A percentile compares a stretch with the other conserved stretches of the same genome.
Evolutionary conservation across 768 basidiomycete genomes (phyloP).

Genomic region (Tylopilus felleus): DNA sequence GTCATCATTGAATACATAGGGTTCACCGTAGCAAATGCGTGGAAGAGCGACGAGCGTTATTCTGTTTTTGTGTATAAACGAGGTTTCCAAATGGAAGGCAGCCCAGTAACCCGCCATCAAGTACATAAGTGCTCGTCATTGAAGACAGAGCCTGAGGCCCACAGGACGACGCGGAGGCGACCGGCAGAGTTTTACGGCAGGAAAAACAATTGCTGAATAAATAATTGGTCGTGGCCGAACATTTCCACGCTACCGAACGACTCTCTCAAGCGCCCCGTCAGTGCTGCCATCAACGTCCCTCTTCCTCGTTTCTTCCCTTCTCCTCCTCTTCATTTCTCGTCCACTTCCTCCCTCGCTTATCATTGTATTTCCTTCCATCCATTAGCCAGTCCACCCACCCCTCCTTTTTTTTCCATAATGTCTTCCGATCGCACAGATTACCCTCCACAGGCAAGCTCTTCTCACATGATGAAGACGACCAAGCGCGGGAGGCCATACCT

Average conservation of each 20-base stretch:
- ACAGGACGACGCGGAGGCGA: background rate
- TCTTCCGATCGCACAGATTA: slow-evolving; percentile 37
- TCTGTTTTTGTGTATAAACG: no score
- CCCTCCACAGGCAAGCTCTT: slow-evolving; percentile 59
- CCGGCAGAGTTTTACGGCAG: background rate
- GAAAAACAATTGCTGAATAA: slow-evolving; percentile 8
- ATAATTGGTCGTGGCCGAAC: slow-evolving; percentile 15
- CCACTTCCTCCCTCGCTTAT: slow-evolving; percentile 9
- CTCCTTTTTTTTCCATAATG: slow-evolving; percentile 33
- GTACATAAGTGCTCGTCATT: no score
- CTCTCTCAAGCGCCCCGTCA: slow-evolving; percentile 13
- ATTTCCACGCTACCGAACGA: slow-evolving; percentile 32
- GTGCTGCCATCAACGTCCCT: slow-evolving; percentile 23
- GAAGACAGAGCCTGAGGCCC: no score
- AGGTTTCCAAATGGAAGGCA: no score
- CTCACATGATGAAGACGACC: slow-evolving; percentile 99
- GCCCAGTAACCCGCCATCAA: background rate
- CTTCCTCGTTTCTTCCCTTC: slow-evolving; percentile 31
- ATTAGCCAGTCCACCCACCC: slow-evolving; percentile 8
- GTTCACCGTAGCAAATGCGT: no score
- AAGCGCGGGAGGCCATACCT: slow-evolving; percentile 92
- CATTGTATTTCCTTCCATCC: slow-evolving; percentile 23
- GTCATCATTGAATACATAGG: no score
- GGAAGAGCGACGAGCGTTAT: no score
- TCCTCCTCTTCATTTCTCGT: slow-evolving; percentile 31